Evolutionary conservation across 805 yeast genomes (phyloP), one percentile per base, ranked within the genome.

Genomic region (Candida arabinofermentans): DNA sequence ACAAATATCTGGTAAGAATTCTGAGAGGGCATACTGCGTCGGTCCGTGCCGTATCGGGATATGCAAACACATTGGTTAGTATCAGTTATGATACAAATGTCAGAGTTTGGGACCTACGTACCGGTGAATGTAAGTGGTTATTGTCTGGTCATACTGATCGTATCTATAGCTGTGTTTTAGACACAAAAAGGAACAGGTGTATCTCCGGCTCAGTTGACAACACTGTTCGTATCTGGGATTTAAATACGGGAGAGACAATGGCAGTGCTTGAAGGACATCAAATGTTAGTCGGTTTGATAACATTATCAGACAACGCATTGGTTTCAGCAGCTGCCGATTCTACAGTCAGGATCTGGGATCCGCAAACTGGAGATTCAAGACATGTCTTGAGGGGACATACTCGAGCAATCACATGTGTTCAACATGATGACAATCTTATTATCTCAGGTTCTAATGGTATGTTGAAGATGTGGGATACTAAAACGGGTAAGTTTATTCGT

Each of bases 261-360:
- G 70, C 79, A 34, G 76, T 87, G 0, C 67, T 91, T 35, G 88
- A 82, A 42, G 97, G 96, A 1, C 99, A 93, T 61, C 81, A 86
- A 1, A 86, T 91, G 10, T 67, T 93, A 17, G 99, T 93, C 13
- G 99, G 98, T 0, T 68, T 93, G 34, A 70, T 91, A 22, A 87
- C 86, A 34, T 73, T 90, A 8, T 80, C 88, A 5, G 81, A 83
- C 21, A 79, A 83, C 27, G 81, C 79, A 36, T 69, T 93, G 10
- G 95, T 91, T 2, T 84, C 95, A 34, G 99, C 96, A 0, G 98
- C 97, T 2, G 98, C 98, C 0, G 99, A 93, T 62, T 79, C 93
- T 3, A 83, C 96, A 0, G 71, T 93, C 32, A 74, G 97, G 39
- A 83, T 91, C 2, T 93, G 99, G 99, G 85, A 93, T 57, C 93